A percentile compares a stretch with the other conserved stretches of the same genome.
Conservation (phyloP, 345 rosid species). For the Ceriops decandra region DNA sequence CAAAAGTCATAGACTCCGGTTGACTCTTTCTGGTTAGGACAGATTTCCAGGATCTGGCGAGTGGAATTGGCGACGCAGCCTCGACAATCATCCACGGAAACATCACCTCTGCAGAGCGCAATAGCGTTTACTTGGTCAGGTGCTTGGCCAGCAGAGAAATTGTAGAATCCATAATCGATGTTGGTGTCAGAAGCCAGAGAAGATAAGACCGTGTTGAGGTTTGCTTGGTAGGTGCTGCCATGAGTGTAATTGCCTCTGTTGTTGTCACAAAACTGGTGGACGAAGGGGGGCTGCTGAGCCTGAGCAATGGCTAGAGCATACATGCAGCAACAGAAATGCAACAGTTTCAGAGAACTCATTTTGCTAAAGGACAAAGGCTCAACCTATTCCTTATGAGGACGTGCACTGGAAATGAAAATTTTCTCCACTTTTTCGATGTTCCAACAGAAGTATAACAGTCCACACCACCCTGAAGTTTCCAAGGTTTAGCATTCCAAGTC, state of each 20-base stretch:
- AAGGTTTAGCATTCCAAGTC: too few species aligned
- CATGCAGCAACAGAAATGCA: background rate
- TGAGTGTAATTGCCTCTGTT: slow-evolving; percentile 28
- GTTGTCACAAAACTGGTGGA: background rate
- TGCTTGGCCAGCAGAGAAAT: slow-evolving; percentile 32
- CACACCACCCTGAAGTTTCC: too few species aligned
- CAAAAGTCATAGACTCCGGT: background rate
- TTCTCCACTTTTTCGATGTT: too few species aligned
- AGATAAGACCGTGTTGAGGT: slow-evolving; percentile 36
- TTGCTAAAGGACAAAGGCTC: too few species aligned
- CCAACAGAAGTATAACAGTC: too few species aligned
- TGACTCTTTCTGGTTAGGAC: slow-evolving; percentile 17
- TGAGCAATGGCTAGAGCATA: slow-evolving; percentile 12
- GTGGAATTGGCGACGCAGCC: background rate
- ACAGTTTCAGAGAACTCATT: background rate
- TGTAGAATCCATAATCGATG: slow-evolving; percentile 32
- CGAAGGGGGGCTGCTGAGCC: background rate
- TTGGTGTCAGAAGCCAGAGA: slow-evolving; percentile 30
- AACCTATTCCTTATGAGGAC: too few species aligned
- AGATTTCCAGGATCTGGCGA: background rate
- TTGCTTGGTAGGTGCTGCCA: slow-evolving; percentile 39
- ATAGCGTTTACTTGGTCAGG: slow-evolving; percentile 17
- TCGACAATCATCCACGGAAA: background rate
- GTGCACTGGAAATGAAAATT: too few species aligned
- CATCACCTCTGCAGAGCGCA: slow-evolving; percentile 22